phyloP scores from a whole-genome alignment of 78 protist species.

The Polysphondylium violaceum region DNA sequence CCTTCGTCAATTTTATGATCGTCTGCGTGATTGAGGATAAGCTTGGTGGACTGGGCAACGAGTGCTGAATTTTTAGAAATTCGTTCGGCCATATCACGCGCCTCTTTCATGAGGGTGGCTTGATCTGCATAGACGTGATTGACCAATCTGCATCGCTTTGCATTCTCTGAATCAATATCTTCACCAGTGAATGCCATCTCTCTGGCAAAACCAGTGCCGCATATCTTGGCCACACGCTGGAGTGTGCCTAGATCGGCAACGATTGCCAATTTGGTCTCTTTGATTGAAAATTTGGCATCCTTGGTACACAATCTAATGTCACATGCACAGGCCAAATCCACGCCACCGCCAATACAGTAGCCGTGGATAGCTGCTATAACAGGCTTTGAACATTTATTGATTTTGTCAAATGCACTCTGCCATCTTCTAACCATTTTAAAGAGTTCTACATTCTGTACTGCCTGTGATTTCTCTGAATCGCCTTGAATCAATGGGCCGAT shows the following conservation, averaged over 20 bases:
- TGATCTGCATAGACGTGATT: conserved; percentile 24
- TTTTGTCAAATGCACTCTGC: conserved; percentile 70
- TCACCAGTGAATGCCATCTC: conserved; percentile 87
- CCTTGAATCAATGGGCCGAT: conserved; percentile 1
- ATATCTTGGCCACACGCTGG: conserved; percentile 79
- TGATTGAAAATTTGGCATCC: conserved; percentile 80
- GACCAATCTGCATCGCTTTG: conserved; percentile 58
- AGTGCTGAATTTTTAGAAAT: conserved; percentile 87
- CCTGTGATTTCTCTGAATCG: conserved; percentile 14
- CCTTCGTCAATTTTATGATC: conserved; percentile 83
- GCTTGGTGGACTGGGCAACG: conserved; percentile 87
- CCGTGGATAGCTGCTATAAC: conserved; percentile 86
- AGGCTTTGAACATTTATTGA: conserved; percentile 74
- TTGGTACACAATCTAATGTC: conserved; percentile 81
- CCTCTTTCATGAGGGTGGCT: conserved; percentile 47
- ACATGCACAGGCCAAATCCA: conserved; percentile 85
- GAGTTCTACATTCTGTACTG: conserved; percentile 2
- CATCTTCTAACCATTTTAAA: conserved; percentile 63
- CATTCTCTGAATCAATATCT: conserved; percentile 58
- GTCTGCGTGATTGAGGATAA: conserved; percentile 76
- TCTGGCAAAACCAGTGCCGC: conserved; percentile 68
- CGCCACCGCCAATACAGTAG: conserved; percentile 87
- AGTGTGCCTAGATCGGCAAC: conserved; percentile 93
- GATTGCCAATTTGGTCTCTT: conserved; percentile 88
- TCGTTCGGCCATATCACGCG: conserved; percentile 41